Evolutionary conservation across 257 asterid species (phyloP), one percentile per base, ranked within the genome.

Genomic region (Datura wrightii): DNA sequence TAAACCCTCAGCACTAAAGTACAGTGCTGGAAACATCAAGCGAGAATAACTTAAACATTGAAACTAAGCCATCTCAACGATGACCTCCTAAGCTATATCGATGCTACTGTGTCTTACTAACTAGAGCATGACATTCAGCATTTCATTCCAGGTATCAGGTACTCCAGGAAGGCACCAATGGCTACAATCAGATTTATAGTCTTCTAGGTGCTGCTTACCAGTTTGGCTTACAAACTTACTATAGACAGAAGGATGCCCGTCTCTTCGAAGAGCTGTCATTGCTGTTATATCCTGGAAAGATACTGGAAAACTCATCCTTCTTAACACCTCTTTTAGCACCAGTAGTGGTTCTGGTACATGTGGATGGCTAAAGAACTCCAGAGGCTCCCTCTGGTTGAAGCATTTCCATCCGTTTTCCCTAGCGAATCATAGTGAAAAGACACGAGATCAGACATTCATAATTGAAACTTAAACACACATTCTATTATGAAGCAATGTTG

Each of bases 91-190:
- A 36, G 15, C 82, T 76, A 76, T 76, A 14, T 14, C 46, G 31
- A 50, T 14, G n/a, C 5, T 16, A 69, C 31, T 24, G 31, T 3
- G n/a, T 76, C 82, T 76, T 58, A 54, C 19, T 74, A 53, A 50
- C 87, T 76, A 92, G 59, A 95, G 94, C 88, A 90, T 85, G 31
- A 88, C 93, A 88, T 89, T 92, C 83, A 94, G 83, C 86, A 93
- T 87, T 74, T 95, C 98, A 36, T 95, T 95, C 97, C 99, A 95
- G 10, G 91, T 85, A 87, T 95, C 99, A n/a, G 97, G 98, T 58
- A 95, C 97, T 9, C 98, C 99, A 56, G 98, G 99, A 42, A 95
- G 90, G 84, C 99, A 95, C 97, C 99, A 95, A 72, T 95, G 99
- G 82, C 98, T 95, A 48, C 99, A 95, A 14, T 95, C 99, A 34